These are phyloP conservation scores for Talaromyces liani DNA, from an alignment of 495 filamentous ascomycete genomes.

Conservation along the genomic window DNA sequence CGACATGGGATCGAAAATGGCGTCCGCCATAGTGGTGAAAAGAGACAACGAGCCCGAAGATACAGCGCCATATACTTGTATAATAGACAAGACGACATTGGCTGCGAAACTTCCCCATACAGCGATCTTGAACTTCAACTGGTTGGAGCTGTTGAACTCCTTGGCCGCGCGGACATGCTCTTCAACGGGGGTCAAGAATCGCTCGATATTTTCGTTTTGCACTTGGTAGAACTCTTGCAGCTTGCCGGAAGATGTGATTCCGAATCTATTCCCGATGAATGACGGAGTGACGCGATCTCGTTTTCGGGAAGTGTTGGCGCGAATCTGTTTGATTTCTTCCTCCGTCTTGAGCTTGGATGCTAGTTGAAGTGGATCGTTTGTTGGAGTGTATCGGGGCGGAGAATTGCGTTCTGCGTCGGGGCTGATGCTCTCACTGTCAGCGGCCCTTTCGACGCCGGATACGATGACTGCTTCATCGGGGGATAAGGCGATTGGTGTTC, in stretches of 20 bases:
- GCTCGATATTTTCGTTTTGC: conserved; percentile 91
- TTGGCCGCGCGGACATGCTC: conserved; percentile 78
- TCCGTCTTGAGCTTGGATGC: conserved; percentile 70
- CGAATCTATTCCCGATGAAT: conserved; percentile 25
- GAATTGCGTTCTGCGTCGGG: conserved; percentile 61
- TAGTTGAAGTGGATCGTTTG: conserved; percentile 76
- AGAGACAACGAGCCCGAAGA: conserved; percentile 84
- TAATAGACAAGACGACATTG: conserved; percentile 66
- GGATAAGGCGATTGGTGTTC: neutral
- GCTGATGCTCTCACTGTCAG: conserved; percentile 10
- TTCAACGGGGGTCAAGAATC: conserved; percentile 85
- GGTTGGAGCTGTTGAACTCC: conserved; percentile 71
- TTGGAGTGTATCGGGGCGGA: conserved; percentile 48
- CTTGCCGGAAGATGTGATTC: conserved; percentile 47
- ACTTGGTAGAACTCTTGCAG: conserved; percentile 79
- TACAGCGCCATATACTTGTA: conserved; percentile 86
- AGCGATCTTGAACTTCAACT: conserved; percentile 80
- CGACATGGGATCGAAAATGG: conserved; percentile 89
- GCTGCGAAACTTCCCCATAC: conserved; percentile 84
- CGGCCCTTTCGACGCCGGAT: neutral
- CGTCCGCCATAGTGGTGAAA: conserved; percentile 97
- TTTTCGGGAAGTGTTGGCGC: conserved; percentile 76
- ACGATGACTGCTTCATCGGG: neutral
- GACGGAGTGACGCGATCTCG: conserved; percentile 45
- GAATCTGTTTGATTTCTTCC: conserved; percentile 70